These are phyloP conservation scores for Flaveria ramosissima DNA, from an alignment of 129 eudicot species.

Conservation along the genomic window DNA sequence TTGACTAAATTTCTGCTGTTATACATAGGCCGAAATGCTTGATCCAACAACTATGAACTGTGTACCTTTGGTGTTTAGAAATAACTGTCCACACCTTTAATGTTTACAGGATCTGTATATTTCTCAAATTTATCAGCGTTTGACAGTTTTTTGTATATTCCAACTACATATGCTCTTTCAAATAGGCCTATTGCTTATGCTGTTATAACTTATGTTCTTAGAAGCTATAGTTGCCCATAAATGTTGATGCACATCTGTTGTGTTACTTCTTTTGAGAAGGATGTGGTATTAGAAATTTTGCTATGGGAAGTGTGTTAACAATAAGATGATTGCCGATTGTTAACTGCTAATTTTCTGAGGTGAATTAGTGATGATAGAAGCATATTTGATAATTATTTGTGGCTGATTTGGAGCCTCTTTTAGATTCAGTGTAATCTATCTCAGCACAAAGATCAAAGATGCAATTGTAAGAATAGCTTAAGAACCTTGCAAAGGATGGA, in stretches of 20 bases:
- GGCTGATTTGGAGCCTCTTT: slow-evolving; percentile 16
- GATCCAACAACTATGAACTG: slow-evolving; percentile 12
- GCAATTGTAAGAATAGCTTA: background rate
- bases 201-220: background rate
- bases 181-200: background rate
- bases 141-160: background rate
- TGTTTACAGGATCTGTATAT: background rate
- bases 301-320: background rate
- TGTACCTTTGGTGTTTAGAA: background rate
- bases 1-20: background rate
- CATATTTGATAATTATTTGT: background rate
- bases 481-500: slow-evolving; percentile 3
- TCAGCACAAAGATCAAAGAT: background rate
- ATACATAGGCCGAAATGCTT: background rate
- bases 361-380: slow-evolving; percentile 7
- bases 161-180: background rate
- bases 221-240: background rate
- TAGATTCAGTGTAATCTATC: background rate
- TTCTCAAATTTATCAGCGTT: background rate
- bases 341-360: slow-evolving; percentile 4
- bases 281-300: no score
- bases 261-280: no score
- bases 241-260: no score
- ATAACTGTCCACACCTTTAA: background rate
- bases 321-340: background rate